phyloP scores from a whole-genome alignment of 1,284 basidiomycete species.

The Melampsora abietis-canadensis region DNA sequence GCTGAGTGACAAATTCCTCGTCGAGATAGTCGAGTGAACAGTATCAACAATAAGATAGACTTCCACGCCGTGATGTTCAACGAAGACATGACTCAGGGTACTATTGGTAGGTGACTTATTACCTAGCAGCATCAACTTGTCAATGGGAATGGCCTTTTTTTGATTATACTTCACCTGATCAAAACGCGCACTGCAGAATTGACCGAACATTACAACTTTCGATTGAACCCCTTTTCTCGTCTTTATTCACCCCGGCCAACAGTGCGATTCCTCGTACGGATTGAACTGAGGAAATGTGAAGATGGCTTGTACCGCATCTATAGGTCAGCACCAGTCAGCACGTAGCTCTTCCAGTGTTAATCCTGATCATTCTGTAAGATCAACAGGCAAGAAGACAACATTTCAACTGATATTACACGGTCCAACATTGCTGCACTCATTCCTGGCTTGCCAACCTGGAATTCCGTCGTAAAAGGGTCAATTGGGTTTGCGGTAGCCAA shows the following conservation, averaged over 20 bases:
- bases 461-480: too few species aligned
- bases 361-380: neutral
- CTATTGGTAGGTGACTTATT: neutral
- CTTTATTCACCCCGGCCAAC: neutral
- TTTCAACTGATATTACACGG: conserved; percentile 28
- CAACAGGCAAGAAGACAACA: conserved; percentile 36
- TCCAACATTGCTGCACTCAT: neutral
- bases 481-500: too few species aligned
- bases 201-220: neutral
- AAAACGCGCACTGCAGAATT: conserved; percentile 5
- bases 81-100: conserved; percentile 23
- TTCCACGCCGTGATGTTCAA: conserved; percentile 33
- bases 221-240: neutral
- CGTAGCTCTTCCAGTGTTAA: neutral
- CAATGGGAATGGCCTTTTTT: neutral
- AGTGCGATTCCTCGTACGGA: conserved; percentile 14
- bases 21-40: conserved; percentile 2
- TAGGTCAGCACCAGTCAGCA: conserved; percentile 1
- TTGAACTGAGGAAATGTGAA: conserved; percentile 13
- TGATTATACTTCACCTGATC: neutral
- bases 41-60: conserved; percentile 3
- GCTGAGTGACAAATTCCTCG: neutral
- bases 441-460: too few species aligned
- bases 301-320: conserved; percentile 34
- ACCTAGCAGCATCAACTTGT: neutral